Evolutionary conservation across 768 basidiomycete species (phyloP), one percentile per base, ranked within the genome.

Genomic region (Auriculariales sp.): DNA sequence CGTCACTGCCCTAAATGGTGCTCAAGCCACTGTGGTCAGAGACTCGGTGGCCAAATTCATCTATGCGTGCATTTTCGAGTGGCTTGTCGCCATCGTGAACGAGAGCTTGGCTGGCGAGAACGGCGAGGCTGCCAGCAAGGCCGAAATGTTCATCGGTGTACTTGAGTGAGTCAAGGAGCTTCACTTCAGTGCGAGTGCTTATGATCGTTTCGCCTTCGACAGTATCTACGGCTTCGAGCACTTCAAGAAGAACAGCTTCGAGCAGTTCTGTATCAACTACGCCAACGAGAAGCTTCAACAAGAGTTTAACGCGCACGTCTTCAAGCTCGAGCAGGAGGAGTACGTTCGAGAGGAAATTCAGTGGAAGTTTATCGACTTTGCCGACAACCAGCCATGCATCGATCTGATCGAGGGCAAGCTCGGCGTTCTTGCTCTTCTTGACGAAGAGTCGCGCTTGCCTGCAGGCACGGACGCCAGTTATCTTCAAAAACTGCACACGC

Each of bases 181-280:
- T 30, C 25, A 6, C 30, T 2, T 17, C 35, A 28, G 44, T 7
- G 12, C 31, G 7, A 5, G 3, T 28, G 10, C 22, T 39, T 17
- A 22, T 36, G 28, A 44, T 4, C 19, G n/a, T n/a, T n/a, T n/a
- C n/a, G n/a, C n/a, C n/a, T n/a, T n/a, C n/a, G 3, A 44, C 49
- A 95, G 97, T 77, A 95, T 95, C 58, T 94, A 94, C 61, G 92
- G 91, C 31, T 93, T 93, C 56, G 92, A 95, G 64, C 92, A 94
- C 62, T 95, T 94, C 70, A 87, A 94, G 66, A 94, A 93, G 53
- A 55, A 60, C 47, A 56, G 56, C 6, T 66, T 94, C 58, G 91
- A 99, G 66, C 95, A 99, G 68, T 99, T 99, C 68, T 97, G 93
- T 65, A 99, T 99, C 71, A 99, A 99, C 62, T 99, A 98, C 62